Percentiles rank a stretch among this genome's conserved stretches.
phyloP scores from a whole-genome alignment of 495 filamentous ascomycete species.

The Neurospora sp. region DNA sequence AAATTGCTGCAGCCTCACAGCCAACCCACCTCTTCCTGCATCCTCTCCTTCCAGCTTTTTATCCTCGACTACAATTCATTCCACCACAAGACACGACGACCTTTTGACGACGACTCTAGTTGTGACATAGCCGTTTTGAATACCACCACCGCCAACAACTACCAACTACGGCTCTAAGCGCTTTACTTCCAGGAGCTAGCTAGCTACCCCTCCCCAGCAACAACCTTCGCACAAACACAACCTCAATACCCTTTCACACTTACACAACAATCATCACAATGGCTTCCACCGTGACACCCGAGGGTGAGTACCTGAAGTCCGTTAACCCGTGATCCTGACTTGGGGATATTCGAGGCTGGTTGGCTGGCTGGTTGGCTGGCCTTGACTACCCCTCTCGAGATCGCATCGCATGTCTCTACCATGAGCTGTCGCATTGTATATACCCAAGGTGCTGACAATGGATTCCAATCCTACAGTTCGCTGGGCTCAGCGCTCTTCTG shows the following conservation, averaged over 20 bases:
- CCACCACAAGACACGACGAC: not conserved
- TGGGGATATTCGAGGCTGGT: not conserved
- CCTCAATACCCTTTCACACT: not conserved
- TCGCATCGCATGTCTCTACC: not conserved
- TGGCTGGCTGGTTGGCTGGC: not conserved
- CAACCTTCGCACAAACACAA: not conserved
- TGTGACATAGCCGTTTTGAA: not conserved
- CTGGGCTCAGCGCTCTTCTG: slow-evolving; percentile 95
- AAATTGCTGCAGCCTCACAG: slow-evolving; percentile 18
- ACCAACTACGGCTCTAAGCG: not conserved
- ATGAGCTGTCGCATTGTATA: not conserved
- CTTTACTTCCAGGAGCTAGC: not conserved
- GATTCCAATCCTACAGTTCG: slow-evolving; percentile 48
- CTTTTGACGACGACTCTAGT: not conserved
- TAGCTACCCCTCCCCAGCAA: slow-evolving; percentile 19
- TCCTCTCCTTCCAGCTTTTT: not conserved
- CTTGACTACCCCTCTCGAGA: not conserved
- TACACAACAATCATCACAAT: slow-evolving; percentile 8
- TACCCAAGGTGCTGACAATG: not conserved
- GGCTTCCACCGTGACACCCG: slow-evolving; percentile 20
- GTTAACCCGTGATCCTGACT: not conserved
- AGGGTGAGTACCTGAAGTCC: slow-evolving; percentile 13
- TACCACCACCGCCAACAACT: not conserved
- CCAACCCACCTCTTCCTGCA: not conserved
- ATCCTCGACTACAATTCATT: not conserved